Evolutionary conservation across 1,284 basidiomycete genomes (phyloP).

Genomic region (Cryptococcus floricola): DNA sequence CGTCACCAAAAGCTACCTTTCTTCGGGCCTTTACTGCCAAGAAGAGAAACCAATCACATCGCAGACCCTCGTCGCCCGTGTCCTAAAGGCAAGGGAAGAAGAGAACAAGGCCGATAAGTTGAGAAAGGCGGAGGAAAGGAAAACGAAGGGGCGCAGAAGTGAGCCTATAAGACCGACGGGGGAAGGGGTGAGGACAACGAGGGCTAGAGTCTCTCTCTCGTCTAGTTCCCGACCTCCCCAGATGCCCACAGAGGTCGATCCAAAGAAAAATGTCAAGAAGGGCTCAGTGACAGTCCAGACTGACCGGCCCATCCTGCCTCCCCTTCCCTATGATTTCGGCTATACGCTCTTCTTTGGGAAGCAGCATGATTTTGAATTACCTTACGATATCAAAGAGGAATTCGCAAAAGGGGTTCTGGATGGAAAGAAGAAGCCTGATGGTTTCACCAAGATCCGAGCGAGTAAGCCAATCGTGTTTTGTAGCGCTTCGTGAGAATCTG

Average conservation of each 20-base stretch:
- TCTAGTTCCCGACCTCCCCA: neutral
- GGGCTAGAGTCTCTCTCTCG: neutral
- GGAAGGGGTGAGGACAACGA: neutral
- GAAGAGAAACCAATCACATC: conserved; percentile 27
- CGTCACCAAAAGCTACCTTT: conserved; percentile 36
- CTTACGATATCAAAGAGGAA: conserved; percentile 45
- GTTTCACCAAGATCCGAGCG: conserved; percentile 29
- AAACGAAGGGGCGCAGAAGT: neutral
- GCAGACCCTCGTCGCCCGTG: conserved; percentile 28
- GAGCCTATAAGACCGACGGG: neutral
- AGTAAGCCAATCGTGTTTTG: conserved; percentile 24
- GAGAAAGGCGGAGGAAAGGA: neutral
- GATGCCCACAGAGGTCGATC: neutral
- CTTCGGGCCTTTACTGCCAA: conserved; percentile 41
- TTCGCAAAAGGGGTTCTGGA: conserved; percentile 45
- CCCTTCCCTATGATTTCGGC: conserved; percentile 40
- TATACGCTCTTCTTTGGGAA: conserved; percentile 34
- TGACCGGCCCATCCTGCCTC: conserved; percentile 28
- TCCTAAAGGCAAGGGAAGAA: conserved; percentile 12
- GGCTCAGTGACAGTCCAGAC: neutral
- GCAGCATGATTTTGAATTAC: conserved; percentile 44
- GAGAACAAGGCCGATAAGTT: conserved; percentile 2
- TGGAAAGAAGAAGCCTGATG: conserved; percentile 42
- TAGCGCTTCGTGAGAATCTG: neutral
- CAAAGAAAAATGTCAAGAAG: neutral